phyloP scores from a whole-genome alignment of 768 basidiomycete species.

The Candolleomyces eurysporus region DNA sequence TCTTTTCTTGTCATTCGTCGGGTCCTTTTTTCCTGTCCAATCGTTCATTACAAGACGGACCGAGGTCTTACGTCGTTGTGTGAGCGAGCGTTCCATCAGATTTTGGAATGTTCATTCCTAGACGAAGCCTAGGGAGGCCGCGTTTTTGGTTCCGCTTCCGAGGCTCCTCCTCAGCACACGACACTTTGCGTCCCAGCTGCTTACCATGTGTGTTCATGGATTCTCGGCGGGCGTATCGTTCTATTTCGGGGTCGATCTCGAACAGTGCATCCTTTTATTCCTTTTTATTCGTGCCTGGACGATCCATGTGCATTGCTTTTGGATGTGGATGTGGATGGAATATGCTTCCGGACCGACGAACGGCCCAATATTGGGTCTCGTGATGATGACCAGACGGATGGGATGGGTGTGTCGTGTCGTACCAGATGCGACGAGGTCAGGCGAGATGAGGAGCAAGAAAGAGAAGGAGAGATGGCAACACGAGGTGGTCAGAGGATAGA shows the following conservation, averaged over 20 bases:
- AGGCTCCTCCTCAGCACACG: background rate
- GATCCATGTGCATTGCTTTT: background rate
- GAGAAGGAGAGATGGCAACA: background rate
- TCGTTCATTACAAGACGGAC: too few species aligned
- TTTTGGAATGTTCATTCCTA: background rate
- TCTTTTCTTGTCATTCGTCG: background rate
- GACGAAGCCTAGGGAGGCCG: background rate
- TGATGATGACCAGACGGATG: background rate
- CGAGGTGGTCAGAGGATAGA: background rate
- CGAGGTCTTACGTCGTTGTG: background rate
- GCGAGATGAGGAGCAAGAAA: background rate
- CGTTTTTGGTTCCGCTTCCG: background rate
- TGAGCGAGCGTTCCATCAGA: constrained; percentile 1
- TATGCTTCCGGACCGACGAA: background rate
- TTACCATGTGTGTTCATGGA: background rate
- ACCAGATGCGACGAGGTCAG: constrained; percentile 5
- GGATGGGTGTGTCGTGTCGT: background rate
- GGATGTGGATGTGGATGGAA: background rate
- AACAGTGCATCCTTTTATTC: background rate
- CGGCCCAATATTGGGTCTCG: background rate
- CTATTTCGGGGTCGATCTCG: background rate
- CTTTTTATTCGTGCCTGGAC: background rate
- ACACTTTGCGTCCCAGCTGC: background rate
- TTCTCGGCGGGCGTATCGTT: background rate
- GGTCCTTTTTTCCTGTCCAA: background rate